Evolutionary conservation across 1,139 yeast genomes (phyloP).

Genomic region (Geotrichum australiense): DNA sequence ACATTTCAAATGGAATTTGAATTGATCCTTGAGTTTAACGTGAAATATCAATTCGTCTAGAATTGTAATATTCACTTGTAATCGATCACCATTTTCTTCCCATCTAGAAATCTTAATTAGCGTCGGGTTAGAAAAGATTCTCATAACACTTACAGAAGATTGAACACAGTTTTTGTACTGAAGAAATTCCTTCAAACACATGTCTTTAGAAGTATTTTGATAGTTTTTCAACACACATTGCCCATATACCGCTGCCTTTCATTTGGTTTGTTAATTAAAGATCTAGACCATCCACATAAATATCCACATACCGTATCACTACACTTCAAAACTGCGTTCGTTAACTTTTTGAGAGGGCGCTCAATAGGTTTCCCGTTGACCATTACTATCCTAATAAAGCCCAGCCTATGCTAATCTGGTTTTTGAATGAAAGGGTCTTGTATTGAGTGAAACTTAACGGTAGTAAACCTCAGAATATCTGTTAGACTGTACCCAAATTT

Average conservation of each 20-base stretch:
- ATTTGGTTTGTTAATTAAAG: not conserved
- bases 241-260: constrained; percentile 41
- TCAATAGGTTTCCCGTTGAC: constrained; percentile 1
- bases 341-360: constrained; percentile 15
- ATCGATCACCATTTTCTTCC: not conserved
- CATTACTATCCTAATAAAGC: no score
- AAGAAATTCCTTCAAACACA: constrained; percentile 52
- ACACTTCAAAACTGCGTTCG: constrained; percentile 21
- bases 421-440: not conserved
- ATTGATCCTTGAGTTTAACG: no score
- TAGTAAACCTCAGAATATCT: no score
- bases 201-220: constrained; percentile 48
- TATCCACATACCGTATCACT: constrained; percentile 17
- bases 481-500: no score
- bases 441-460: not conserved
- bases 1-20: no score
- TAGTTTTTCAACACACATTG: constrained; percentile 54
- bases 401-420: no score
- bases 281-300: not conserved
- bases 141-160: constrained; percentile 32
- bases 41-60: no score
- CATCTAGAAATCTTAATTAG: not conserved
- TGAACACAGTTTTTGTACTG: constrained; percentile 52
- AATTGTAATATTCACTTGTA: no score
- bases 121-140: no score